Evolutionary conservation across 2,329 filamentous ascomycete genomes (phyloP), one percentile per base, ranked within the genome.

Genomic region (Aschersonia sp.): DNA sequence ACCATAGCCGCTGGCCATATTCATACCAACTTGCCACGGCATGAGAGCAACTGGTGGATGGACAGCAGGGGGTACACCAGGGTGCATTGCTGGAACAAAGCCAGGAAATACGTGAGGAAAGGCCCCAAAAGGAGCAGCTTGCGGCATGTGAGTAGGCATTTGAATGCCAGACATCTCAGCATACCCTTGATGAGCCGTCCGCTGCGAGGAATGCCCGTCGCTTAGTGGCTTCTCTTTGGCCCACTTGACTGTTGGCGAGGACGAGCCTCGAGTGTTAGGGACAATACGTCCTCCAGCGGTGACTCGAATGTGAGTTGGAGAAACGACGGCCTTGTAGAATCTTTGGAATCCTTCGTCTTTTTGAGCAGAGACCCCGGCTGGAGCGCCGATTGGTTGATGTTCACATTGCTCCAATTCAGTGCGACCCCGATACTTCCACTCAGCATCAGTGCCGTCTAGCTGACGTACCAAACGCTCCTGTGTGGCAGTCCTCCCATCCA

Each of bases 271-370:
- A 35, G 71, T 80, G 55, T 83, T 83, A 45, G 78, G 79, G 1
- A 83, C 79, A 54, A 83, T 83, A 39, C 78, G 71, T 42, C 79
- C 79, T 49, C 79, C 78, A 50, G 79, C 79, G 22, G 79, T 83
- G 45, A 83, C 79, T 12, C 79, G 75, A 52, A 83, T 73, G 59
- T 83, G 78, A 11, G 77, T 79, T 6, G 79, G 79, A 35, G 79
- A 83, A 5, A 77, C 71, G n/a, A 83, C 79, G 9, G 79, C 78
- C 57, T 79, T 78, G 63, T 79, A 82, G 57, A 83, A 83, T 46
- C 73, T 70, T 58, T 80, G 74, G 54, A 83, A 83, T n/a, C 79
- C 79, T 58, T 82, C 77, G 35, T 71, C 72, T 54, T 75, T 72
- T 58, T 82, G 78, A 30, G 75, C 72, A 39, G 60, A 62, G 35